These are phyloP conservation scores for Solanum aculeatissimum DNA, from an alignment of 305 asterid species.

Conservation along the genomic window DNA sequence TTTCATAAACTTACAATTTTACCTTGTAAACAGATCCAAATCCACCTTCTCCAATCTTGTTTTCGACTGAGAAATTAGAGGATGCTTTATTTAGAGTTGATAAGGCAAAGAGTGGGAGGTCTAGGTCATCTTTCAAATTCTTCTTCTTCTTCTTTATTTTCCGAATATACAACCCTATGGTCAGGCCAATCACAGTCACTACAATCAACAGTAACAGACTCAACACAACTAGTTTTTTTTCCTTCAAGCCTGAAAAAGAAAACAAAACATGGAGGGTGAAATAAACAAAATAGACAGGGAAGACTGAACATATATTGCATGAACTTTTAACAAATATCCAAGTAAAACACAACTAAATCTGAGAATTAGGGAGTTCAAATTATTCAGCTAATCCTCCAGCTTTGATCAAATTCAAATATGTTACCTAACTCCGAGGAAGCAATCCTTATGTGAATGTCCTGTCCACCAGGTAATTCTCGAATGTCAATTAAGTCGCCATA, in stretches of 20 bases:
- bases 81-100: conserved; percentile 2
- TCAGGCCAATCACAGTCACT: neutral
- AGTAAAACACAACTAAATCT: neutral
- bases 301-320: neutral
- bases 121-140: neutral
- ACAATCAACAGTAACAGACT: neutral
- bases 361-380: neutral
- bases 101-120: neutral
- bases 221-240: neutral
- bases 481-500: conserved; percentile 9
- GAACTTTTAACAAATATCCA: neutral
- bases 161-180: neutral
- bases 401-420: neutral
- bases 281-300: neutral
- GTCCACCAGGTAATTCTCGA: neutral
- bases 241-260: neutral
- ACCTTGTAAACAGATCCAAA: conserved; percentile 19
- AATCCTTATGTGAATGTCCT: conserved; percentile 9
- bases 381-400: neutral
- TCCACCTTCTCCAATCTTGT: conserved; percentile 18
- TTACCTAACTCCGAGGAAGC: conserved; percentile 16
- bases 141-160: neutral
- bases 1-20: neutral
- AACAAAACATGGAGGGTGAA: neutral
- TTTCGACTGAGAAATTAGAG: neutral